A percentile compares a stretch with the other conserved stretches of the same genome.
Conservation (phyloP, 2,329 filamentous ascomycete genomes). For the Pestalotiopsis sp. region DNA sequence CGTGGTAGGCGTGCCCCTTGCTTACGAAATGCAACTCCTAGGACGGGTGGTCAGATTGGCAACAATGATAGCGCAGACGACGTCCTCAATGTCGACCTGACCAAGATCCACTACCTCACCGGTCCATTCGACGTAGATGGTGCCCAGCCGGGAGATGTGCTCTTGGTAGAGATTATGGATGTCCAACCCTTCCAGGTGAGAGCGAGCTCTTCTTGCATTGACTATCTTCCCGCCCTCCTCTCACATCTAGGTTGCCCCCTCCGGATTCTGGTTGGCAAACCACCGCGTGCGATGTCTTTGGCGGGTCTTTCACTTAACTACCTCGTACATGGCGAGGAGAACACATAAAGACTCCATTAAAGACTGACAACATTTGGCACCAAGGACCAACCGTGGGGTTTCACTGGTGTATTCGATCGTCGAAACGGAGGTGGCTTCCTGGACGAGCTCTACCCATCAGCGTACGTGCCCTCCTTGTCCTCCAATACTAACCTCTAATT, state of each 20-base stretch:
- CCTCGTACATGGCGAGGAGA: no score
- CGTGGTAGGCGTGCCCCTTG: background rate
- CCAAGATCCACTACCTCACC: constrained; percentile 82
- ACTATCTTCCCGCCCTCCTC: no score
- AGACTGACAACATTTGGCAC: background rate
- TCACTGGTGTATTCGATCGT: constrained; percentile 80
- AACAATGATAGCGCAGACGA: constrained; percentile 94
- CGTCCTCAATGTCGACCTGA: constrained; percentile 81
- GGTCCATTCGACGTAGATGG: constrained; percentile 87
- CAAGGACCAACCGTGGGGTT: constrained; percentile 66
- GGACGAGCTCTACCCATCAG: constrained; percentile 82
- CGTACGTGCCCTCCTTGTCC: constrained; percentile 52
- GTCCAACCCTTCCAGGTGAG: constrained; percentile 77
- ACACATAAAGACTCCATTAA: background rate
- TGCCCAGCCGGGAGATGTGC: constrained; percentile 81
- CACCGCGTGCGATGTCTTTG: background rate
- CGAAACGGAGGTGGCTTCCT: constrained; percentile 87
- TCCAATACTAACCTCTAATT: background rate
- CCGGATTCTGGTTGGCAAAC: background rate
- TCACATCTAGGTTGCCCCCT: no score
- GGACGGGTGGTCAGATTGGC: constrained; percentile 78
- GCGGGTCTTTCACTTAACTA: background rate
- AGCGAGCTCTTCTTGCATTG: background rate
- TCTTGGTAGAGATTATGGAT: constrained; percentile 89
- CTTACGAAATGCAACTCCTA: constrained; percentile 24